phyloP scores from a whole-genome alignment of 176 grass and related monocot genomes.

The Rhynchospora tenuis region DNA sequence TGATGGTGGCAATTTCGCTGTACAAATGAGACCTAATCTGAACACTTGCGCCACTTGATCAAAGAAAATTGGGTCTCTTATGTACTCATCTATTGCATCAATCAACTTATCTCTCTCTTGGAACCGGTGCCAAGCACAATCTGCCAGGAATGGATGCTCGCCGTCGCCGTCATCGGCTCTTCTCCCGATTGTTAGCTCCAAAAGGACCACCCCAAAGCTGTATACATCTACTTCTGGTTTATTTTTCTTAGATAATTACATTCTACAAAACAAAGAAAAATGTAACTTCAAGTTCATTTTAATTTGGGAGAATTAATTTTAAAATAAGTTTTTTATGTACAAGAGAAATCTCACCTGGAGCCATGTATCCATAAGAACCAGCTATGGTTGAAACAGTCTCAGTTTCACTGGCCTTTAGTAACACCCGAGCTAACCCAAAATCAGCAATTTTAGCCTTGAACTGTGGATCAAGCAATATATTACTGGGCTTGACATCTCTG shows the following conservation, averaged over 20 bases:
- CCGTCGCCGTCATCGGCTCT: conserved; percentile 36
- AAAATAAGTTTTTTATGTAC: background rate
- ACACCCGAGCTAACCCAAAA: conserved; percentile 63
- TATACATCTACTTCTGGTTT: conserved; percentile 89
- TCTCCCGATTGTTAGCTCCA: conserved; percentile 58
- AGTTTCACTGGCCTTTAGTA: conserved; percentile 49
- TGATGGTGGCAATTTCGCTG: conserved; percentile 31
- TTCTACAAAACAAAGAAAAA: conserved; percentile 27
- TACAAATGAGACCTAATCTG: conserved; percentile 61
- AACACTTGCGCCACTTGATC: conserved; percentile 46
- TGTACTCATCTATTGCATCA: conserved; percentile 38
- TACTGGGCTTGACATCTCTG: conserved; percentile 87
- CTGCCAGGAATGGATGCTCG: conserved; percentile 47
- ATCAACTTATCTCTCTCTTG: conserved; percentile 28
- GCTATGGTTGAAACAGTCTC: conserved; percentile 59
- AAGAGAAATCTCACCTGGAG: conserved; percentile 44
- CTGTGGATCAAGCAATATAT: conserved; percentile 59
- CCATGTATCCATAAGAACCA: conserved; percentile 76
- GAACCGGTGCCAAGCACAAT: conserved; percentile 63
- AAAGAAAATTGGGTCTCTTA: conserved; percentile 20
- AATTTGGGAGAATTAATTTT: background rate
- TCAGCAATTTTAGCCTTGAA: conserved; percentile 72
- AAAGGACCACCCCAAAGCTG: conserved; percentile 79
- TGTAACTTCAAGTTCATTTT: background rate
- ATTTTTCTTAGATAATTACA: conserved; percentile 46